Percentiles rank a stretch among this genome's conserved stretches.
Evolutionary conservation across 1,139 yeast species (phyloP).

Genomic region (Kodamaea sp.): DNA sequence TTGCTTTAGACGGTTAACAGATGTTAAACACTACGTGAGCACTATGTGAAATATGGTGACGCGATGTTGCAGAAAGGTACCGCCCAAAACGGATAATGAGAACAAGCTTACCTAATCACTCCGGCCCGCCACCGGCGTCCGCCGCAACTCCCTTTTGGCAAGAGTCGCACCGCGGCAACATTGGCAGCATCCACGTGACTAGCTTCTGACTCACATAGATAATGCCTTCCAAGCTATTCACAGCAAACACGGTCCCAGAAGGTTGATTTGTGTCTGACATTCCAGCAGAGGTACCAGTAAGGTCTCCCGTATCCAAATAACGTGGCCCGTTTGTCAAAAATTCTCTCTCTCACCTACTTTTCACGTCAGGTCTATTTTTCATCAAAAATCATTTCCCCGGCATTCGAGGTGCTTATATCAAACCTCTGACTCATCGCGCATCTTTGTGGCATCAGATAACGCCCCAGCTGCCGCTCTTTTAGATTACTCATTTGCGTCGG

Average conservation of each 20-base stretch:
- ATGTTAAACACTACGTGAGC: too few species aligned
- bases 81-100: neutral
- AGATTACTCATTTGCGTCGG: slow-evolving; percentile 11
- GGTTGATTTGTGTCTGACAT: too few species aligned
- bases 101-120: slow-evolving; percentile 1
- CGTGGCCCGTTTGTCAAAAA: too few species aligned
- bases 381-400: too few species aligned
- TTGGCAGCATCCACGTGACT: neutral
- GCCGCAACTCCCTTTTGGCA: neutral
- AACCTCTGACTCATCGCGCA: slow-evolving; percentile 11
- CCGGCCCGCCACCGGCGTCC: slow-evolving; percentile 1
- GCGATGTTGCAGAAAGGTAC: too few species aligned
- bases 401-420: slow-evolving; percentile 2
- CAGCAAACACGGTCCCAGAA: too few species aligned
- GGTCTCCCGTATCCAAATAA: too few species aligned
- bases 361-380: too few species aligned
- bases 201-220: slow-evolving; percentile 1
- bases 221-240: slow-evolving; percentile 1
- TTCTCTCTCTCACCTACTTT: too few species aligned
- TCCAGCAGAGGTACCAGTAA: too few species aligned
- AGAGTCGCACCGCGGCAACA: neutral
- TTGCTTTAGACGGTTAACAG: too few species aligned
- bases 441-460: slow-evolving; percentile 13
- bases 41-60: too few species aligned
- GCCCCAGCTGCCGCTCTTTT: slow-evolving; percentile 10